phyloP scores from a whole-genome alignment of 768 basidiomycete genomes.

The Crepidotus variabilis region DNA sequence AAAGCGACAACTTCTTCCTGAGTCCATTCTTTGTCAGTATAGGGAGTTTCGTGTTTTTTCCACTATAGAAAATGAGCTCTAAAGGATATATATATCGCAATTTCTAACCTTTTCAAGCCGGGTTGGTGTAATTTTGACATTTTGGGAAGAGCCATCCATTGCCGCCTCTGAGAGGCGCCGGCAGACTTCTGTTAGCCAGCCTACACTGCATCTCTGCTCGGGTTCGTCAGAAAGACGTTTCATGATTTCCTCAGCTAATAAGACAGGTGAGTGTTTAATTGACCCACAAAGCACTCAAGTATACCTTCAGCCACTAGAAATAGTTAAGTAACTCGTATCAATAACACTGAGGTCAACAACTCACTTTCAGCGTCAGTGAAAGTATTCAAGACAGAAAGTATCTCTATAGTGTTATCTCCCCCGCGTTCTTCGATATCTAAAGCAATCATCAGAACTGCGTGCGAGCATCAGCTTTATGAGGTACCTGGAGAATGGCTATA shows the following conservation, averaged over 20 bases:
- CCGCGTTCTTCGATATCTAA: slow-evolving; percentile 60
- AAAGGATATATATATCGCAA: neutral
- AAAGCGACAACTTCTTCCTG: slow-evolving; percentile 68
- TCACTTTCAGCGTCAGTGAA: slow-evolving; percentile 67
- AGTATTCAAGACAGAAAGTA: slow-evolving; percentile 59
- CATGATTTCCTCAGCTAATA: slow-evolving; percentile 66
- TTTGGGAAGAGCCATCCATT: slow-evolving; percentile 34
- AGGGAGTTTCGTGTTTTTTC: slow-evolving; percentile 64
- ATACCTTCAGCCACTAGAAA: slow-evolving; percentile 55
- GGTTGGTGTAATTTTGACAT: slow-evolving; percentile 29
- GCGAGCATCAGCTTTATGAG: neutral
- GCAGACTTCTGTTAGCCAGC: slow-evolving; percentile 77
- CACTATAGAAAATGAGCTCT: slow-evolving; percentile 43
- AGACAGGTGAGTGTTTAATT: slow-evolving; percentile 6
- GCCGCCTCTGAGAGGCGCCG: slow-evolving; percentile 71
- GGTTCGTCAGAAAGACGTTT: slow-evolving; percentile 47
- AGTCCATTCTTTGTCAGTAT: slow-evolving; percentile 69
- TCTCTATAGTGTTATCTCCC: slow-evolving; percentile 59
- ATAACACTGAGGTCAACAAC: slow-evolving; percentile 21
- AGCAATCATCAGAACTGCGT: slow-evolving; percentile 5
- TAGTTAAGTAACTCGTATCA: slow-evolving; percentile 16
- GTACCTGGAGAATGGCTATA: slow-evolving; percentile 36
- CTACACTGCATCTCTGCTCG: slow-evolving; percentile 58
- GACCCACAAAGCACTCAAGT: slow-evolving; percentile 12
- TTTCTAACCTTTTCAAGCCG: slow-evolving; percentile 60